Evolutionary conservation across 148 eudicot species (phyloP).

Genomic region (Amaranthus palmeri): DNA sequence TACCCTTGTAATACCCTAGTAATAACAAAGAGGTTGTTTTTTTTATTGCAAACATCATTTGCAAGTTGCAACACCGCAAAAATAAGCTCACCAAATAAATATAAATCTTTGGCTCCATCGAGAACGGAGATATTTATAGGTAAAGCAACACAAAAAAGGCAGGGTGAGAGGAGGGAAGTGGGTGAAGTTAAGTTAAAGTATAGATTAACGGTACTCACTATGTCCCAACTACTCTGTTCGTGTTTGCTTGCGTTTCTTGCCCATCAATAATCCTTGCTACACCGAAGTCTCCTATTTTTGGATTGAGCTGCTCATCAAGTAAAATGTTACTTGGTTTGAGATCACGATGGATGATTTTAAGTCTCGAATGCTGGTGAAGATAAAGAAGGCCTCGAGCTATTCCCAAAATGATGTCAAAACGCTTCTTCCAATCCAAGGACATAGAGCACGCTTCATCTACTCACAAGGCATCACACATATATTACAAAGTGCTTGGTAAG

Average conservation of each 20-base stretch:
- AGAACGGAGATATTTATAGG: too few relatives aligned
- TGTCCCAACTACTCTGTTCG: slow-evolving; percentile 24
- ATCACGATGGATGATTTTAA: slow-evolving; percentile 28
- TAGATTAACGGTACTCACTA: slow-evolving; percentile 10
- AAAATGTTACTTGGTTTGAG: slow-evolving; percentile 31
- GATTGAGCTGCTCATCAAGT: slow-evolving; percentile 27
- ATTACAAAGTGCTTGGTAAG: not conserved
- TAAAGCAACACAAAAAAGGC: too few relatives aligned
- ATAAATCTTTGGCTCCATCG: too few relatives aligned
- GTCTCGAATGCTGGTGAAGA: slow-evolving; percentile 26
- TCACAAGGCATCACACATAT: not conserved
- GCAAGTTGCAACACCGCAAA: too few relatives aligned
- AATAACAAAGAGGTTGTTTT: too few relatives aligned
- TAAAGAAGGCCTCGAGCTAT: slow-evolving; percentile 27
- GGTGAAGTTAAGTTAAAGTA: not conserved
- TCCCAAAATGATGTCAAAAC: slow-evolving; percentile 33
- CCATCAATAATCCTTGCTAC: slow-evolving; percentile 31
- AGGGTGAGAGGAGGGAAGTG: too few relatives aligned
- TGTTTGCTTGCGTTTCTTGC: slow-evolving; percentile 23
- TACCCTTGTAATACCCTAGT: too few relatives aligned
- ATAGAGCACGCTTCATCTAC: slow-evolving; percentile 9
- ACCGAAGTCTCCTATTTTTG: slow-evolving; percentile 31
- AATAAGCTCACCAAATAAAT: too few relatives aligned
- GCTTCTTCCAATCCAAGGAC: slow-evolving; percentile 27
- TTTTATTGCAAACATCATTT: too few relatives aligned